Conservation (phyloP, 805 yeast species). For the Blastobotrys robertii region DNA sequence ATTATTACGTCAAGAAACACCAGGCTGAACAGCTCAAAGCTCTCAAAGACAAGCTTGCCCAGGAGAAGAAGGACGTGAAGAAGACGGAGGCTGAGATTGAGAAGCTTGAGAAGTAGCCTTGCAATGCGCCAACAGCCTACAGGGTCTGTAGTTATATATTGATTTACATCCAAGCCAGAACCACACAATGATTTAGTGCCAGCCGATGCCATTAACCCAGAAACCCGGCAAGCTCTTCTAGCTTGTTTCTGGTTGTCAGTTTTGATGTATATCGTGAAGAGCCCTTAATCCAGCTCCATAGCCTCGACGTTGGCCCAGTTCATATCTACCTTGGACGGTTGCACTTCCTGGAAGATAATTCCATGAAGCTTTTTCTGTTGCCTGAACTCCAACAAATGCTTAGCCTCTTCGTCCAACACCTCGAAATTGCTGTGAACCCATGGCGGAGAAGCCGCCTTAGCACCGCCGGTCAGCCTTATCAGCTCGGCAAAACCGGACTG, state of each 20-base stretch:
- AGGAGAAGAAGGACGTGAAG: constrained; percentile 50
- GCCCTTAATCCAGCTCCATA: constrained; percentile 1
- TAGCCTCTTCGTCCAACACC: constrained; percentile 39
- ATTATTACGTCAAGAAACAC: constrained; percentile 72
- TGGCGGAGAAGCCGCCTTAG: constrained; percentile 56
- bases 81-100: constrained; percentile 3
- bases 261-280: neutral
- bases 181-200: neutral
- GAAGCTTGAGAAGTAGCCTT: neutral
- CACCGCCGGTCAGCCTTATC: constrained; percentile 75
- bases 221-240: too few species aligned
- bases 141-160: neutral
- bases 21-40: constrained; percentile 79
- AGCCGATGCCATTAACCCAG: neutral
- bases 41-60: constrained; percentile 47
- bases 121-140: neutral
- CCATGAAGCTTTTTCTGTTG: constrained; percentile 20
- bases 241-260: neutral
- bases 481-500: constrained; percentile 42
- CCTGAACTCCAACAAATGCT: constrained; percentile 21
- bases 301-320: constrained; percentile 2
- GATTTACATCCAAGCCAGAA: neutral
- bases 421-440: constrained; percentile 81
- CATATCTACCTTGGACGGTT: constrained; percentile 11
- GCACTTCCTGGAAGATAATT: constrained; percentile 26